Conservation (phyloP, 1,139 yeast species). For the Pichia sp. region DNA sequence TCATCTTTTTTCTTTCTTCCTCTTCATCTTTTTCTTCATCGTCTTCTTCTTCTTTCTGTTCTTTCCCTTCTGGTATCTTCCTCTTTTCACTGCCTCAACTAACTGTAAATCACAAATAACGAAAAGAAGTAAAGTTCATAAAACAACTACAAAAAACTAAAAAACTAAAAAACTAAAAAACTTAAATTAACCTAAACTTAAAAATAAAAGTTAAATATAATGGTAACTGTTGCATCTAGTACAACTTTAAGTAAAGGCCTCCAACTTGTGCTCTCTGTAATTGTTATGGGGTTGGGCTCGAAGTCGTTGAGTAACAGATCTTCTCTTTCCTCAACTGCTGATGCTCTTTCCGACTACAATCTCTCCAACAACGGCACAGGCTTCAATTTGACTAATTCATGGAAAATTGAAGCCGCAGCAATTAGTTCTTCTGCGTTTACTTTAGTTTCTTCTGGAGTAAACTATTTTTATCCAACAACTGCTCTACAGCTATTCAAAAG, state of each 20-base stretch:
- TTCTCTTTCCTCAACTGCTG: not conserved
- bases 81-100: not conserved
- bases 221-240: constrained; percentile 1
- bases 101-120: not conserved
- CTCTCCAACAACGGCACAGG: constrained; percentile 9
- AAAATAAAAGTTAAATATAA: not conserved
- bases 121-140: not conserved
- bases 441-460: constrained; percentile 15
- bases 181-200: not conserved
- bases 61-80: not conserved
- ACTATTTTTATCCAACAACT: constrained; percentile 17
- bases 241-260: constrained; percentile 1
- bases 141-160: not conserved
- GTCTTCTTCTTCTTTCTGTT: not conserved
- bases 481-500: constrained; percentile 5
- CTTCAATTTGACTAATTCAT: constrained; percentile 18
- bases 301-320: not conserved
- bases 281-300: constrained; percentile 11
- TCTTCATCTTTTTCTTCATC: not conserved
- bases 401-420: constrained; percentile 21
- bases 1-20: not conserved
- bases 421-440: constrained; percentile 20
- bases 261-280: constrained; percentile 29
- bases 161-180: no score
- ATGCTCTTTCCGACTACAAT: constrained; percentile 14